A percentile compares a stretch with the other conserved stretches of the same genome.
Conservation (phyloP, 2,329 filamentous ascomycete genomes). For the Botrytis byssoidea region DNA sequence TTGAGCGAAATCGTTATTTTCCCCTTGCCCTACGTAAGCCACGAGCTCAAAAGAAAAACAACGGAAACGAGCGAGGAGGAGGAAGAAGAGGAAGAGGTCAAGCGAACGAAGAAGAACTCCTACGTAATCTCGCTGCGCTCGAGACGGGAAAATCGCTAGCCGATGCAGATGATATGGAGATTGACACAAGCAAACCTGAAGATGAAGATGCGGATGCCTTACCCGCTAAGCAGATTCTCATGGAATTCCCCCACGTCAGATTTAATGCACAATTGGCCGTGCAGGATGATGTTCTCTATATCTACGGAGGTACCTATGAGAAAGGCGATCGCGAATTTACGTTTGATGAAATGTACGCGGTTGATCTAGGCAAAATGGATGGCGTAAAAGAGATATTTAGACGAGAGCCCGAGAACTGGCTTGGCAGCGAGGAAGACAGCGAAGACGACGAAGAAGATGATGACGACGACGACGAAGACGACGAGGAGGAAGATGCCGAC, state of each 20-base stretch:
- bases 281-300: conserved; percentile 88
- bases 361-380: conserved; percentile 92
- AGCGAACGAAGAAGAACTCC: conserved; percentile 86
- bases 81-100: conserved; percentile 72
- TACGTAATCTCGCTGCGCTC: conserved; percentile 81
- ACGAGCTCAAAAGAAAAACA: conserved; percentile 63
- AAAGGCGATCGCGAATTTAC: conserved; percentile 94
- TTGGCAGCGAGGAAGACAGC: conserved; percentile 64
- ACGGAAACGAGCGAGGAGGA: conserved; percentile 53
- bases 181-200: conserved; percentile 48
- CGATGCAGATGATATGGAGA: conserved; percentile 49
- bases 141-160: conserved; percentile 70
- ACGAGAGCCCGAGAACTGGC: conserved; percentile 82
- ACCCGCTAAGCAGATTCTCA: conserved; percentile 61
- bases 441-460: conserved; percentile 56
- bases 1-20: conserved; percentile 94
- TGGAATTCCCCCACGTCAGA: conserved; percentile 83
- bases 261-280: conserved; percentile 92
- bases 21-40: conserved; percentile 74
- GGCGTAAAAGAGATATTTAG: conserved; percentile 90
- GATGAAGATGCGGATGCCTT: conserved; percentile 50
- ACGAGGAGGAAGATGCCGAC: conserved; percentile 47
- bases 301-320: conserved; percentile 94
- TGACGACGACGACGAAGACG: conserved; percentile 48
- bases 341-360: conserved; percentile 90